These are phyloP conservation scores for Rhamnella rubrinervis DNA, from an alignment of 331 rosid species.

Conservation along the genomic window DNA sequence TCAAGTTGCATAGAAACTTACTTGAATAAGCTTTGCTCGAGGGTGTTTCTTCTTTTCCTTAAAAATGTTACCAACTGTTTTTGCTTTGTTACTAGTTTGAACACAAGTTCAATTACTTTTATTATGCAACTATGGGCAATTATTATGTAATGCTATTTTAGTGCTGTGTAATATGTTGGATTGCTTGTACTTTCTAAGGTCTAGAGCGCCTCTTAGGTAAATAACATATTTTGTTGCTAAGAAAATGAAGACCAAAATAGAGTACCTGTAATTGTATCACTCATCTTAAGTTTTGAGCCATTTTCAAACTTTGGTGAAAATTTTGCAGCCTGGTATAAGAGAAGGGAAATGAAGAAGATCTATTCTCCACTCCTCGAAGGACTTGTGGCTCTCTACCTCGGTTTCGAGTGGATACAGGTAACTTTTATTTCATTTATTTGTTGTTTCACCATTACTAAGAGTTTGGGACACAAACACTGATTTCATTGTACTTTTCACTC, in stretches of 20 bases:
- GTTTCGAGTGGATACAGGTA: conserved; percentile 97
- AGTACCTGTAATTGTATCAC: not conserved
- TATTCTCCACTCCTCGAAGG: conserved; percentile 98
- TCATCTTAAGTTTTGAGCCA: not conserved
- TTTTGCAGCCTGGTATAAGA: conserved; percentile 89
- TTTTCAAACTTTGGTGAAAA: conserved; percentile 20
- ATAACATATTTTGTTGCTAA: too few species aligned
- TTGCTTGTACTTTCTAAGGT: too few species aligned
- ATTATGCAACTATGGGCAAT: not conserved
- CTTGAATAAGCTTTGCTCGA: conserved; percentile 9
- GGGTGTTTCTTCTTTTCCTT: not conserved
- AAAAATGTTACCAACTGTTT: too few species aligned
- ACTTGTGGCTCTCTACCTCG: conserved; percentile 88
- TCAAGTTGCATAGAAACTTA: not conserved
- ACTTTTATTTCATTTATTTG: conserved; percentile 1
- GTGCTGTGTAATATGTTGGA: too few species aligned
- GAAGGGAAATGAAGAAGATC: conserved; percentile 86
- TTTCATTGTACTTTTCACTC: conserved; percentile 20
- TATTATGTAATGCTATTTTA: too few species aligned
- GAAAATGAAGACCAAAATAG: not conserved
- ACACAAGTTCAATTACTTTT: not conserved
- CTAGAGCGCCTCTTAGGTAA: too few species aligned
- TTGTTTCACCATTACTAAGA: not conserved
- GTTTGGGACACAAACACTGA: conserved; percentile 18
- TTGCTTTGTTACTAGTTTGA: not conserved